Percentiles rank a stretch among this genome's conserved stretches.
phyloP scores from a whole-genome alignment of 345 rosid genomes.

The Iberis pinnata region DNA sequence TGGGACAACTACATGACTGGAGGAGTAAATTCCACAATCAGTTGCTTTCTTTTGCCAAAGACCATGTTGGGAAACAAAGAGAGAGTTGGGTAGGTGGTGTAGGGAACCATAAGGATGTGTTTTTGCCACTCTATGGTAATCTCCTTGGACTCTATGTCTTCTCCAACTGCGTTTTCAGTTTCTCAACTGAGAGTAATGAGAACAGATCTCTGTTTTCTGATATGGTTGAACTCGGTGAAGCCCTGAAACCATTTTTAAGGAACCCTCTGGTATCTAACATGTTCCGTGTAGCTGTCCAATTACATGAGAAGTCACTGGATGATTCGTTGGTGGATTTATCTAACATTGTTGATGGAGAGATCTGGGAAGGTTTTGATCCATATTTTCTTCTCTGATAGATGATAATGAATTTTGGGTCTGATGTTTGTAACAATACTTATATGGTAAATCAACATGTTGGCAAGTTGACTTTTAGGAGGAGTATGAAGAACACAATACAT shows the following conservation, averaged over 20 bases:
- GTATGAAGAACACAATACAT: conserved; percentile 6
- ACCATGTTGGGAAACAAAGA: conserved; percentile 36
- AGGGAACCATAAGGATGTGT: conserved; percentile 87
- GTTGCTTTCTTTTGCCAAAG: conserved; percentile 48
- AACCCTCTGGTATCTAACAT: conserved; percentile 69
- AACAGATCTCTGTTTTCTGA: conserved; percentile 33
- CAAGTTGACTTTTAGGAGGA: neutral
- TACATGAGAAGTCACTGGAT: conserved; percentile 38
- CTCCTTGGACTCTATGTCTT: conserved; percentile 71
- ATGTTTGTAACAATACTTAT: neutral
- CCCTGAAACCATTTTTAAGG: conserved; percentile 47
- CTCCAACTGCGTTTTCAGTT: conserved; percentile 48
- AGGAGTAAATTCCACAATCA: conserved; percentile 48
- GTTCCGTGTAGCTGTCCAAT: conserved; percentile 41
- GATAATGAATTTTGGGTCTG: neutral
- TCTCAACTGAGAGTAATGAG: conserved; percentile 27
- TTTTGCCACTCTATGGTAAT: conserved; percentile 72
- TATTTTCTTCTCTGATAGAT: conserved; percentile 55
- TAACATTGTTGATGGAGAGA: conserved; percentile 24
- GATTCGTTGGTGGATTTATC: conserved; percentile 18
- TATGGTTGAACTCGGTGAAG: conserved; percentile 48
- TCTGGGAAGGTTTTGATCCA: conserved; percentile 72
- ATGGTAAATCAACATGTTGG: too few species aligned
- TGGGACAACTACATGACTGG: conserved; percentile 44
- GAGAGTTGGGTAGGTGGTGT: conserved; percentile 70